Percentiles rank a stretch among this genome's conserved stretches.
Evolutionary conservation across 106 monocot species (phyloP).

Genomic region (Iris macrosiphon): DNA sequence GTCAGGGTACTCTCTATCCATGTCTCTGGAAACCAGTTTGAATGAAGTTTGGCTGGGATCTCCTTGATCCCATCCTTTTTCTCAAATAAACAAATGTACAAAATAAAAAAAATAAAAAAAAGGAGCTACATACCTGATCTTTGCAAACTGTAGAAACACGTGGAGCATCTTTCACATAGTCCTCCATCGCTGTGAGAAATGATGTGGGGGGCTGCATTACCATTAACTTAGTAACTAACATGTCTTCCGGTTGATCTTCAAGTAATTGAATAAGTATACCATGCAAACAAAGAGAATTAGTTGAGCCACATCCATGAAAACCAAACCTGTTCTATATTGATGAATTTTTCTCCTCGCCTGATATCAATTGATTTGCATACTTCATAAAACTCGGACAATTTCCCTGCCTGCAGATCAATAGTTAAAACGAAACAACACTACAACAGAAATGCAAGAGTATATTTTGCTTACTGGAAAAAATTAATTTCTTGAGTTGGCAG

Average conservation of each 20-base stretch:
- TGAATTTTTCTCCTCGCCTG: constrained; percentile 76
- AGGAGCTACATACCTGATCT: constrained; percentile 37
- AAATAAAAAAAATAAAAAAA: neutral
- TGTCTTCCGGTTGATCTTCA: no score
- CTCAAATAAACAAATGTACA: no score
- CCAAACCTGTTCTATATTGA: constrained; percentile 88
- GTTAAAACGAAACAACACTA: no score
- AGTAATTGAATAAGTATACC: neutral
- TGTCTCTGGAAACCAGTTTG: no score
- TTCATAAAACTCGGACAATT: constrained; percentile 93
- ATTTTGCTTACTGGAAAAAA: no score
- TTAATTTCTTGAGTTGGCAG: no score
- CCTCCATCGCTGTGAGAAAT: constrained; percentile 85
- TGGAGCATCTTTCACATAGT: constrained; percentile 86
- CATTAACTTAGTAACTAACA: constrained; percentile 12
- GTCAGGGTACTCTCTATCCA: no score
- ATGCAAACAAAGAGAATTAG: neutral
- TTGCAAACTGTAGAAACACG: constrained; percentile 41
- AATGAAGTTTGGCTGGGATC: no score
- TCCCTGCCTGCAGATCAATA: constrained; percentile 56
- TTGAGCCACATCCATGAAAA: neutral
- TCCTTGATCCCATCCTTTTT: no score
- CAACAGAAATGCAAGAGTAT: no score
- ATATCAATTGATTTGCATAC: constrained; percentile 84
- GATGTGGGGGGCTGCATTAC: constrained; percentile 81